Evolutionary conservation across 192 early-diverging fungal species (phyloP).

Genomic region (Linnemannia schmuckeri): DNA sequence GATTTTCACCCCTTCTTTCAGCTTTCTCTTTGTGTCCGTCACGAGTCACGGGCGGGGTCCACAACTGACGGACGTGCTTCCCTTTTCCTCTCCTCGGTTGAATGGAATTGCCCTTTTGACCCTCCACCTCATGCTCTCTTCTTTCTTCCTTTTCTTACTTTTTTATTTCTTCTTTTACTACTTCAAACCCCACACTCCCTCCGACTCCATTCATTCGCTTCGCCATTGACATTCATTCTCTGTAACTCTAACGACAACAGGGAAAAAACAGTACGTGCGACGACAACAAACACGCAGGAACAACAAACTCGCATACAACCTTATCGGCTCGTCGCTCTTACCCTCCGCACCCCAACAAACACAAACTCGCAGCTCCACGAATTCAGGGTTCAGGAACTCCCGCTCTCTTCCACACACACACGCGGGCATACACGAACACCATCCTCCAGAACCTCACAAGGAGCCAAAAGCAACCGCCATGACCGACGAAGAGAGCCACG

Average conservation of each 20-base stretch:
- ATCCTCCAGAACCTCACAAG: neutral
- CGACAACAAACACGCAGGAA: neutral
- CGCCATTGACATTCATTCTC: neutral
- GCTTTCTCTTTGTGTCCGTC: neutral
- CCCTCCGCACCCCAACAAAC: neutral
- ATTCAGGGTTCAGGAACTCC: conserved; percentile 1
- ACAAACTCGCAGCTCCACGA: neutral
- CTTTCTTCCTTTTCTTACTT: neutral
- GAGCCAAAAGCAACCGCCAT: neutral
- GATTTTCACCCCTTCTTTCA: conserved; percentile 2
- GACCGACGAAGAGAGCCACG: conserved; percentile 29
- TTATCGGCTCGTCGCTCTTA: neutral
- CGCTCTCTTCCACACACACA: neutral
- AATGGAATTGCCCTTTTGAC: neutral
- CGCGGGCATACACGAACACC: neutral
- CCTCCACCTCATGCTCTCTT: neutral
- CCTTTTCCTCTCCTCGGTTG: neutral
- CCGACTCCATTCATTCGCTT: neutral
- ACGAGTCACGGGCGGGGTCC: neutral
- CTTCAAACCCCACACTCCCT: neutral
- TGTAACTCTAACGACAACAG: neutral
- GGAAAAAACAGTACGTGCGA: no score
- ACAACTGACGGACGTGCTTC: conserved; percentile 6
- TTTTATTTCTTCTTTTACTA: neutral
- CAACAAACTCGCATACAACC: neutral